Conservation (phyloP, 768 basidiomycete genomes). For the Hemileccinum rubropunctum region DNA sequence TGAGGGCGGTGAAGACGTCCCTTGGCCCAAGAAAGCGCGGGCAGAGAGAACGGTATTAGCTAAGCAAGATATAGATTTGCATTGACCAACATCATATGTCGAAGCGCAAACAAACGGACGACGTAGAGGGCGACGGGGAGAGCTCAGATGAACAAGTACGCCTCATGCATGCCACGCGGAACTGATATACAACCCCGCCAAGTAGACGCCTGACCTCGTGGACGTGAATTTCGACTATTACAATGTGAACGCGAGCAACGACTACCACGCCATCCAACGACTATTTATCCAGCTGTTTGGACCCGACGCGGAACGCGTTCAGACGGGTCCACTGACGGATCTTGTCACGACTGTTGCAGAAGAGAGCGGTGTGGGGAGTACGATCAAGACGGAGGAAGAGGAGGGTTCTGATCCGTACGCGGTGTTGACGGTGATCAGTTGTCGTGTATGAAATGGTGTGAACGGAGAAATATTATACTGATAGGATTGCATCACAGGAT, state of each 20-base stretch:
- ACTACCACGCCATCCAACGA: constrained; percentile 84
- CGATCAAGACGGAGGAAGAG: constrained; percentile 78
- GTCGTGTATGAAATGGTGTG: constrained; percentile 43
- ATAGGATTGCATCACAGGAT: constrained; percentile 43
- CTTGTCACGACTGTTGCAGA: constrained; percentile 70
- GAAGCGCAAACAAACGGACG: constrained; percentile 42
- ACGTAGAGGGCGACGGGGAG: constrained; percentile 28
- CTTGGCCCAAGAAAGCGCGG: too few species aligned
- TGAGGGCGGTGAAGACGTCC: constrained; percentile 1
- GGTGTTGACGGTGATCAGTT: constrained; percentile 79
- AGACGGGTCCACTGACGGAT: constrained; percentile 74
- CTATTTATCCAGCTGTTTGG: constrained; percentile 65
- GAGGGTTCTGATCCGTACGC: constrained; percentile 73
- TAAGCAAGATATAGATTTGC: constrained; percentile 7
- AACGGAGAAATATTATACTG: too few species aligned
- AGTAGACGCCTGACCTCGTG: constrained; percentile 18
- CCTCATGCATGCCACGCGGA: constrained; percentile 13
- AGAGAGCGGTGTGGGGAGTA: constrained; percentile 79
- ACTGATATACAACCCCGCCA: constrained; percentile 11
- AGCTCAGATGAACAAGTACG: constrained; percentile 42
- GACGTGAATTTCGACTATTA: constrained; percentile 79
- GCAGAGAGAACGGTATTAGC: constrained; percentile 4
- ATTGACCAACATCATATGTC: constrained; percentile 39
- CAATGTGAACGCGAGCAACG: constrained; percentile 75
- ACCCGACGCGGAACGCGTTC: constrained; percentile 70